Percentiles rank a stretch among this genome's conserved stretches.
phyloP scores from a whole-genome alignment of 108 stramenopile species.

The Nannochloropsis salina region DNA sequence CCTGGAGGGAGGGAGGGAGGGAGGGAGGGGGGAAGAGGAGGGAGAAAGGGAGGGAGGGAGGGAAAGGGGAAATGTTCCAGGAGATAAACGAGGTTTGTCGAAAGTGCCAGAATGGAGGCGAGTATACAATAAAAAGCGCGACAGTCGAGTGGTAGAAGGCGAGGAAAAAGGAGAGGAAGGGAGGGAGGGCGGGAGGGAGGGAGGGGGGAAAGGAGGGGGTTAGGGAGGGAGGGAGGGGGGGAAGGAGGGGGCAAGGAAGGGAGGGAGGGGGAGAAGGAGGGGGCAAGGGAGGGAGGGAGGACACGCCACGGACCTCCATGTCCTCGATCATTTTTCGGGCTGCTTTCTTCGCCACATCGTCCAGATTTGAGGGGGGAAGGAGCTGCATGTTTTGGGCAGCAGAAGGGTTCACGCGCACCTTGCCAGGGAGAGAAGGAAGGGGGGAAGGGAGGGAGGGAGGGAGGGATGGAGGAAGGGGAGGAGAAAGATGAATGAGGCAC shows the following conservation, averaged over 20 bases:
- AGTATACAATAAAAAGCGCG: too few species aligned
- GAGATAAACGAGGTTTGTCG: too few species aligned
- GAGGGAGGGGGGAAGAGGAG: neutral
- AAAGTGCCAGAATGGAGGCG: too few species aligned
- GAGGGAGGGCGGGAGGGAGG: constrained; percentile 1
- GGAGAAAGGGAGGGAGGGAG: neutral
- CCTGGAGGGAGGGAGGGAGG: constrained; percentile 2
- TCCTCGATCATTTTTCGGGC: neutral
- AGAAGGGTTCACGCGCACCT: neutral
- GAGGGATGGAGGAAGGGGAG: neutral
- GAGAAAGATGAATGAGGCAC: neutral
- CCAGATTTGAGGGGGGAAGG: neutral
- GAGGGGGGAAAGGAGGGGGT: neutral
- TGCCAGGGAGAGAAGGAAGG: neutral
- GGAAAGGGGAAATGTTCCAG: too few species aligned
- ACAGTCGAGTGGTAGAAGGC: too few species aligned
- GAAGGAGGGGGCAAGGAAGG: too few species aligned
- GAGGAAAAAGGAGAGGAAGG: too few species aligned
- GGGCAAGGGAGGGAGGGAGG: neutral
- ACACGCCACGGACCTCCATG: neutral
- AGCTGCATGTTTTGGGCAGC: neutral
- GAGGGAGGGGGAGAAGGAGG: too few species aligned
- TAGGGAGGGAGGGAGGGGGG: neutral
- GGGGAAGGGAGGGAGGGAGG: neutral
- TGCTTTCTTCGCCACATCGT: neutral